Conservation (phyloP, 2,329 filamentous ascomycete species). For the Geosmithia flava region DNA sequence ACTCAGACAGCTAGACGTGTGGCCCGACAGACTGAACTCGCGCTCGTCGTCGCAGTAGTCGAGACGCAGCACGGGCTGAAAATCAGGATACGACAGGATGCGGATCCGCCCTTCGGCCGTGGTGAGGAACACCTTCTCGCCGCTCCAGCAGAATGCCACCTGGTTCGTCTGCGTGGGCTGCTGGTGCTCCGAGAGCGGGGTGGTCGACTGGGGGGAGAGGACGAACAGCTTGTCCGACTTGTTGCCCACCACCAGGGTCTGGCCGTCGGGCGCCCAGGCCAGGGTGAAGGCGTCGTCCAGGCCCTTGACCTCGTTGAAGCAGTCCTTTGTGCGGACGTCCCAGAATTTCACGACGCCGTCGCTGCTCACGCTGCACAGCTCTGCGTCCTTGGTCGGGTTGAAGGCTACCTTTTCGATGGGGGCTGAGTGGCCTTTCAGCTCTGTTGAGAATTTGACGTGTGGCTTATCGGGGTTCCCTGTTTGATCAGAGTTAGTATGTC, state of each 20-base stretch:
- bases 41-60: slow-evolving; percentile 20
- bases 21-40: slow-evolving; percentile 55
- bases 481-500: not conserved
- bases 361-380: slow-evolving; percentile 61
- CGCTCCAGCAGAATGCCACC: slow-evolving; percentile 62
- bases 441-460: slow-evolving; percentile 62
- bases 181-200: slow-evolving; percentile 43
- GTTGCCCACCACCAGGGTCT: slow-evolving; percentile 58
- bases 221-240: slow-evolving; percentile 54
- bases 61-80: slow-evolving; percentile 41
- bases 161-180: slow-evolving; percentile 58
- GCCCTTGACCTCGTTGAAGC: slow-evolving; percentile 56
- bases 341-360: slow-evolving; percentile 69
- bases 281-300: slow-evolving; percentile 58
- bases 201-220: slow-evolving; percentile 46
- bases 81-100: slow-evolving; percentile 55
- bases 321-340: slow-evolving; percentile 64
- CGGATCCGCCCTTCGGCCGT: slow-evolving; percentile 60
- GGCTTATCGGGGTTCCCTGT: slow-evolving; percentile 65
- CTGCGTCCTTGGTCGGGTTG: slow-evolving; percentile 64
- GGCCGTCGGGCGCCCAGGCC: slow-evolving; percentile 62
- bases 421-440: slow-evolving; percentile 55
- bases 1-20: slow-evolving; percentile 60
- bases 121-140: slow-evolving; percentile 57
- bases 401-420: slow-evolving; percentile 66